phyloP scores from a whole-genome alignment of 441 rosid genomes.

The Mallotus japonicus region DNA sequence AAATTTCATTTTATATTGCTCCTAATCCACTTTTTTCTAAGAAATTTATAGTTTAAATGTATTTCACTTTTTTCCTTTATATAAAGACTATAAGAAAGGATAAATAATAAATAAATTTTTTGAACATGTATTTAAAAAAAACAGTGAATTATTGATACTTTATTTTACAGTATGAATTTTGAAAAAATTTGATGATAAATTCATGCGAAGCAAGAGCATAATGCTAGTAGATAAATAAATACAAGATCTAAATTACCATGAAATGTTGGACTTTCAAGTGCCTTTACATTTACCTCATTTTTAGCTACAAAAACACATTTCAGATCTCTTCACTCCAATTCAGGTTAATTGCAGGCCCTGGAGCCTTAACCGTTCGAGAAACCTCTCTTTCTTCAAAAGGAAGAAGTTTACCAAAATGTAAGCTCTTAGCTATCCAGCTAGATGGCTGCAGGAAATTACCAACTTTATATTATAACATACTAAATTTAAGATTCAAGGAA shows the following conservation, averaged over 20 bases:
- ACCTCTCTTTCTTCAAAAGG: constrained; percentile 25
- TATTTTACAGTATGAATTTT: too few relatives aligned
- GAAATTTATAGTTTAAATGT: too few relatives aligned
- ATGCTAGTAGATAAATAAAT: neutral
- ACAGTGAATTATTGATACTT: too few relatives aligned
- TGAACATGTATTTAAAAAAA: too few relatives aligned
- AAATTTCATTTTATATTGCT: too few relatives aligned
- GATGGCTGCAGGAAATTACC: constrained; percentile 39
- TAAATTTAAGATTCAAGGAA: neutral
- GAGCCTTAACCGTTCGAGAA: constrained; percentile 12
- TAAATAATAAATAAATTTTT: too few relatives aligned
- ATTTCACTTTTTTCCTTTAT: too few relatives aligned
- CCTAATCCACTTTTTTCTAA: too few relatives aligned
- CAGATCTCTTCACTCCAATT: constrained; percentile 52
- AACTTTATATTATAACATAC: neutral
- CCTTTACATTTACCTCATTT: constrained; percentile 16
- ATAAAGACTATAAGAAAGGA: too few relatives aligned
- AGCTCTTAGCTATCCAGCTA: constrained; percentile 57
- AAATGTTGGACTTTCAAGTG: neutral
- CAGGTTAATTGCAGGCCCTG: constrained; percentile 17
- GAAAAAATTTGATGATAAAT: too few relatives aligned
- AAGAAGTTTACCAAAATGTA: constrained; percentile 44
- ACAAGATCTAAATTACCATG: neutral
- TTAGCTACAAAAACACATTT: constrained; percentile 15
- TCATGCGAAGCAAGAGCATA: too few relatives aligned